A percentile compares a stretch with the other conserved stretches of the same genome.
Conservation (phyloP, 2,329 filamentous ascomycete genomes). For the Aspergillus awamori region DNA sequence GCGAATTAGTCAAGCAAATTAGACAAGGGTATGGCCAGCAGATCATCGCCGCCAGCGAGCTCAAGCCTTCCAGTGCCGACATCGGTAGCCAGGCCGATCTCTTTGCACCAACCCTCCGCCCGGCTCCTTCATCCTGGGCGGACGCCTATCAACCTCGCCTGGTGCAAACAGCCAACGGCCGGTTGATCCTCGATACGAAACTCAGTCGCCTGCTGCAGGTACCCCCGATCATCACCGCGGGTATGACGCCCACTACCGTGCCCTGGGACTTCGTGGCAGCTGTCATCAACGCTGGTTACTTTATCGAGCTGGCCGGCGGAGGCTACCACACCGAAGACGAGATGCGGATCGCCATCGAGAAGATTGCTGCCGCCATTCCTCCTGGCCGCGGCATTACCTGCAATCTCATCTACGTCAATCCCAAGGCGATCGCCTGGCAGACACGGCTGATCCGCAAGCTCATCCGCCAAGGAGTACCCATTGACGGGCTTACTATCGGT, state of each 20-base stretch:
- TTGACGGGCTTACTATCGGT: not conserved
- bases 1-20: not conserved
- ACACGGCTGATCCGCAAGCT: not conserved
- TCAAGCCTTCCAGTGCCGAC: not conserved
- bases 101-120: not conserved
- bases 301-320: not conserved
- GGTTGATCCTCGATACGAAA: not conserved
- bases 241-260: not conserved
- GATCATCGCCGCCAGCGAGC: not conserved
- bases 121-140: not conserved
- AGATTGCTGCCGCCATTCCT: not conserved
- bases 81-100: not conserved
- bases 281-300: not conserved
- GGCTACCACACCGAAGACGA: slow-evolving; percentile 1
- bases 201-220: not conserved
- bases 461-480: not conserved
- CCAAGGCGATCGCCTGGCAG: not conserved
- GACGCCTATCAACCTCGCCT: not conserved
- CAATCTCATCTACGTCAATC: slow-evolving; percentile 1
- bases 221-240: not conserved
- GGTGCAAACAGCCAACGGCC: not conserved
- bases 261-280: not conserved
- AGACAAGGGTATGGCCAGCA: not conserved
- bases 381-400: not conserved
- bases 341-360: not conserved